These are phyloP conservation scores for Verticillium isaacii DNA, from an alignment of 2,329 filamentous ascomycete species.

Conservation along the genomic window DNA sequence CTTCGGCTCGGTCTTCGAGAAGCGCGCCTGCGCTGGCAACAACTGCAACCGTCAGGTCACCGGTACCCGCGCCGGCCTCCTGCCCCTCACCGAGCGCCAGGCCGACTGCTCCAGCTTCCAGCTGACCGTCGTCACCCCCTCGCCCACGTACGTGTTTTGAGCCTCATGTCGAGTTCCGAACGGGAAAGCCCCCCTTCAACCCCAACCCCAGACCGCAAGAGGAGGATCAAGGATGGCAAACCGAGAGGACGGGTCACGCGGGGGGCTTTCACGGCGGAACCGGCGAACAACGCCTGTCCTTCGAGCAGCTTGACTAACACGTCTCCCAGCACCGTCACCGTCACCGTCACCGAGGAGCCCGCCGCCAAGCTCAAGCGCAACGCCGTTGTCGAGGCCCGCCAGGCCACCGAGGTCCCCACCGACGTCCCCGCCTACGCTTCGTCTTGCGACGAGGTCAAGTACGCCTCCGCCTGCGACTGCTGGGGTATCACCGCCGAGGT, in stretches of 20 bases:
- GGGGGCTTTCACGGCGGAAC: too few species aligned
- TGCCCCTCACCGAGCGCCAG: slow-evolving; percentile 26
- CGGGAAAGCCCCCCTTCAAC: background rate
- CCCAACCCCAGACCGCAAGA: background rate
- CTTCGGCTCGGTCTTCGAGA: slow-evolving; percentile 28
- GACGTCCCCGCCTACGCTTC: slow-evolving; percentile 35
- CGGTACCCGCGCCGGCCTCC: slow-evolving; percentile 32
- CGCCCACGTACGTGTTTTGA: slow-evolving; percentile 28
- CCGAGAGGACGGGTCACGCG: too few species aligned
- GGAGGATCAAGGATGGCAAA: background rate
- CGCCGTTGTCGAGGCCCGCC: slow-evolving; percentile 17
- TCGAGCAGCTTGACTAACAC: background rate
- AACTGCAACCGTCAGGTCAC: slow-evolving; percentile 43
- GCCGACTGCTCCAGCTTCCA: slow-evolving; percentile 36
- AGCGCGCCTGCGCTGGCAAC: slow-evolving; percentile 33
- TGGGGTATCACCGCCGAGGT: slow-evolving; percentile 35
- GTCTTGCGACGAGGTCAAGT: slow-evolving; percentile 27
- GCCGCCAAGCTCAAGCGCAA: slow-evolving; percentile 22
- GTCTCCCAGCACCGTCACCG: slow-evolving; percentile 29
- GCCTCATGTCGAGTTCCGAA: background rate
- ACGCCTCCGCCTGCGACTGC: slow-evolving; percentile 39
- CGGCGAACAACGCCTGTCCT: too few species aligned
- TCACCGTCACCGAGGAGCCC: slow-evolving; percentile 28
- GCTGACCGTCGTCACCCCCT: slow-evolving; percentile 32
- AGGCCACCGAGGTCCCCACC: slow-evolving; percentile 25